Percentiles rank a stretch among this genome's conserved stretches.
Evolutionary conservation across 2,329 filamentous ascomycete species (phyloP).

Genomic region (Aspergillus hiratsukae): DNA sequence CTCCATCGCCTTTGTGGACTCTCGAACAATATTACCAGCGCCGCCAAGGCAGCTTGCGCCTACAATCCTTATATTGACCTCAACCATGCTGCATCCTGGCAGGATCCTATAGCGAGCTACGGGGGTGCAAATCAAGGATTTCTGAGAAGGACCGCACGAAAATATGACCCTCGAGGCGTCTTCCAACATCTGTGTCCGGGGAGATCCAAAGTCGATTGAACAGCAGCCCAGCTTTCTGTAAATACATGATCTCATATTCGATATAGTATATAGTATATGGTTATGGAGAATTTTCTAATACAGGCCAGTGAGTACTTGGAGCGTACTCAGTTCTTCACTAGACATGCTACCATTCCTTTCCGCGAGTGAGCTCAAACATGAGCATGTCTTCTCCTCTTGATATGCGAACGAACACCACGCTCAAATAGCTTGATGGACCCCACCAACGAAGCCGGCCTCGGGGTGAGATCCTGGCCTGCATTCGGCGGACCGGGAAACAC

Average conservation of each 20-base stretch:
- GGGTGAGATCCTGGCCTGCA: constrained; percentile 37
- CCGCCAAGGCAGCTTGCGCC: background rate
- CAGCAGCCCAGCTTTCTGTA: no score
- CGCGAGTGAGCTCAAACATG: background rate
- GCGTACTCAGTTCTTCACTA: no score
- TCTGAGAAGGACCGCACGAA: background rate
- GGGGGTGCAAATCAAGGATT: background rate
- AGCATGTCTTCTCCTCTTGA: background rate
- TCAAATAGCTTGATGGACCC: constrained; percentile 1
- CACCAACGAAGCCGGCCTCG: constrained; percentile 2
- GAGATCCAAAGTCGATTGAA: background rate
- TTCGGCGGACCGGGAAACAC: constrained; percentile 44
- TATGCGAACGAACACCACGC: background rate
- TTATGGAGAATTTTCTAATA: no score
- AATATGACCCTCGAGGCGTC: background rate
- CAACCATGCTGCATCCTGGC: background rate
- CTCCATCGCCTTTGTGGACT: background rate
- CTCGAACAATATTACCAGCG: background rate
- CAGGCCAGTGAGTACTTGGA: no score
- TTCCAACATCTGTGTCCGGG: background rate
- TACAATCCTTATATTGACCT: background rate
- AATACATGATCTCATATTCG: no score
- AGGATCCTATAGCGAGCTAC: background rate
- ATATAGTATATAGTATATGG: no score
- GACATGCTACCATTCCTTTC: no score